A percentile compares a stretch with the other conserved stretches of the same genome.
Conservation (phyloP, 2,329 filamentous ascomycete genomes). For the Pestalotiopsis sp. region DNA sequence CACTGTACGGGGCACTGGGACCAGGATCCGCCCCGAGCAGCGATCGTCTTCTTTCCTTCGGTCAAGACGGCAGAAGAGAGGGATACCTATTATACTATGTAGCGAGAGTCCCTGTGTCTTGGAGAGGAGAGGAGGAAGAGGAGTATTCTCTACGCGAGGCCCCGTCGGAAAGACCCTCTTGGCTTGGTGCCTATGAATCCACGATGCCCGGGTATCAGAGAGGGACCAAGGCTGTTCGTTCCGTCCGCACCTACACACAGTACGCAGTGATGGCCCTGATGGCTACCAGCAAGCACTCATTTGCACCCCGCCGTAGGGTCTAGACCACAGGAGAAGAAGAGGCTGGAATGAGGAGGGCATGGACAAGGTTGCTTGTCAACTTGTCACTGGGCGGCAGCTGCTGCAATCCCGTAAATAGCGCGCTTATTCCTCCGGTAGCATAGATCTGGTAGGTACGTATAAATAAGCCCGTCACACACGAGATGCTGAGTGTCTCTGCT, state of each 20-base stretch:
- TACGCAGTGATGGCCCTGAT: neutral
- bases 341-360: neutral
- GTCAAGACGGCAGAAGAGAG: too few relatives aligned
- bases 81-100: too few relatives aligned
- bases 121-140: too few relatives aligned
- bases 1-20: slow-evolving; percentile 3
- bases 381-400: neutral
- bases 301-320: neutral
- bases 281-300: too few relatives aligned
- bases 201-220: too few relatives aligned
- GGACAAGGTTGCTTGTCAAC: slow-evolving; percentile 2
- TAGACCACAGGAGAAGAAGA: neutral
- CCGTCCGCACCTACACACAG: neutral
- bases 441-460: neutral
- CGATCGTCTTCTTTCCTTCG: neutral
- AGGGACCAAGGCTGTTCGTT: too few relatives aligned
- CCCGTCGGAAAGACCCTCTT: too few relatives aligned
- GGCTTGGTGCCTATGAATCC: too few relatives aligned
- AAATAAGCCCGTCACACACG: too few relatives aligned
- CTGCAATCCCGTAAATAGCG: neutral
- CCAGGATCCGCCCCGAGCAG: neutral
- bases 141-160: too few relatives aligned
- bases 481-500: too few relatives aligned
- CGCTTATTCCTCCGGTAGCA: neutral
- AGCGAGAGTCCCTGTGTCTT: too few relatives aligned